Conservation (phyloP, 805 yeast species). For the Peterozyma xylosa region DNA sequence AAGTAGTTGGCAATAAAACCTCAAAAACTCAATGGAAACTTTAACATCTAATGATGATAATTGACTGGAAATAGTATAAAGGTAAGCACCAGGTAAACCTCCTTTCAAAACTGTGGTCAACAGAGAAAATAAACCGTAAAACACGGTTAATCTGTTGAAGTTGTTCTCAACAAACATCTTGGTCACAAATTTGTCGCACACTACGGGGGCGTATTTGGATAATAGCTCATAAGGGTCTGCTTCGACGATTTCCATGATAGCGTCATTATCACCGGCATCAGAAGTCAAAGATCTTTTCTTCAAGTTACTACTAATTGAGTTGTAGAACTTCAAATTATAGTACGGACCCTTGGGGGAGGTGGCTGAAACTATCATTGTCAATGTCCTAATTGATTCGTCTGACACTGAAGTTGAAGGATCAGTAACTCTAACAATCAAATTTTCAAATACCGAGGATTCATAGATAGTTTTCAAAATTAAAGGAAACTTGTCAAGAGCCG, state of each 20-base stretch:
- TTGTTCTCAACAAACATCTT: conserved; percentile 10
- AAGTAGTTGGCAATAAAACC: conserved; percentile 27
- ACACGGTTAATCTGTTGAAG: conserved; percentile 7
- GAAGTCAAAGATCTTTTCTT: conserved; percentile 10
- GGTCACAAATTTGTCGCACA: conserved; percentile 14
- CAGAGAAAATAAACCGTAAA: conserved; percentile 18
- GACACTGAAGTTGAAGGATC: conserved; percentile 46
- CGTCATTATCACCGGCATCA: neutral
- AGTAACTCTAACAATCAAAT: conserved; percentile 25
- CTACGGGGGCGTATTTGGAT: conserved; percentile 1
- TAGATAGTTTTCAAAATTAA: conserved; percentile 25
- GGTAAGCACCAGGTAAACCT: conserved; percentile 12
- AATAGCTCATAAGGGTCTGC: conserved; percentile 21
- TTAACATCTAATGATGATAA: conserved; percentile 13
- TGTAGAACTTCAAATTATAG: conserved; percentile 19
- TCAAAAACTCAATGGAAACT: conserved; percentile 21
- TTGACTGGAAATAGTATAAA: conserved; percentile 10
- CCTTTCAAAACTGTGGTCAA: conserved; percentile 20
- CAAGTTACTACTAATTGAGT: conserved; percentile 14
- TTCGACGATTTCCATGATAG: conserved; percentile 18
- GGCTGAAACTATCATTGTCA: conserved; percentile 30
- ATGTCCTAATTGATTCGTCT: conserved; percentile 36
- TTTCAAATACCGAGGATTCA: conserved; percentile 17
- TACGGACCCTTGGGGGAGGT: conserved; percentile 22
- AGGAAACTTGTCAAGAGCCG: conserved; percentile 31